phyloP scores from a whole-genome alignment of 148 eudicot genomes.

The Rhododendron williamsianum region DNA sequence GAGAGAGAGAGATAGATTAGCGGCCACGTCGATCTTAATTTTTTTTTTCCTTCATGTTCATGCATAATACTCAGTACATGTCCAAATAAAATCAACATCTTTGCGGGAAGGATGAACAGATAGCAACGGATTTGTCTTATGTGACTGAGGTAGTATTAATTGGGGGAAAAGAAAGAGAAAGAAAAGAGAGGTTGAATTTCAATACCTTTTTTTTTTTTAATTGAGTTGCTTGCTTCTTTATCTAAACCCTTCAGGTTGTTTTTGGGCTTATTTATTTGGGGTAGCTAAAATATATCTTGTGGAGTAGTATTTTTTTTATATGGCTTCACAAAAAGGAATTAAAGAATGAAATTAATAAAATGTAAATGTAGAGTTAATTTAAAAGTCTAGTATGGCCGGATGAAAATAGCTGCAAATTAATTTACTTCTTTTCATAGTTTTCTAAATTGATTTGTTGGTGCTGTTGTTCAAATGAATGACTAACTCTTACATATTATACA shows the following conservation, averaged over 20 bases:
- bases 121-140: background rate
- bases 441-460: too few species aligned
- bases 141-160: background rate
- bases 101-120: background rate
- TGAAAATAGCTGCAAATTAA: too few species aligned
- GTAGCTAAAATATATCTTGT: too few species aligned
- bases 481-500: too few species aligned
- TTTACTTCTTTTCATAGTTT: too few species aligned
- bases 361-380: too few species aligned
- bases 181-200: background rate
- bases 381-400: too few species aligned
- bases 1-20: background rate
- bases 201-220: background rate
- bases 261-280: too few species aligned
- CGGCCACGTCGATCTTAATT: background rate
- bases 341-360: too few species aligned
- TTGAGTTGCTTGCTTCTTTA: background rate
- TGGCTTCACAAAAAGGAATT: too few species aligned
- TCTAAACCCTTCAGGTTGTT: background rate
- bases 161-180: background rate
- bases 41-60: background rate
- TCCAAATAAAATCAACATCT: background rate
- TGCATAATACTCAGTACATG: background rate
- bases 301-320: too few species aligned
- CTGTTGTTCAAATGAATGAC: too few species aligned